These are phyloP conservation scores for Scheffersomyces amazonensis DNA, from an alignment of 805 yeast genomes.

Conservation along the genomic window DNA sequence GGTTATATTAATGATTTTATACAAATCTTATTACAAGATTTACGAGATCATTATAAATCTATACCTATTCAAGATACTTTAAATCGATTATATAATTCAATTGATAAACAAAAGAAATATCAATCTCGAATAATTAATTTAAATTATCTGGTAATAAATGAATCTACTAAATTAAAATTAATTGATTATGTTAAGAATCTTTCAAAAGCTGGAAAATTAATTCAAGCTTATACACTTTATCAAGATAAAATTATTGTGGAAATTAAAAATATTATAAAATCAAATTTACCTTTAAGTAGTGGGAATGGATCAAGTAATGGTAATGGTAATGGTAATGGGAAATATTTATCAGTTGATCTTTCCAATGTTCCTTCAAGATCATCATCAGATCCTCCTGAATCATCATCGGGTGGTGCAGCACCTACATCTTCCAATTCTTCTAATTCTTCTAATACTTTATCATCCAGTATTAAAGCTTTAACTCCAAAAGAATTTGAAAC, in stretches of 20 bases:
- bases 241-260: constrained; percentile 70
- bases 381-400: constrained; percentile 23
- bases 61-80: constrained; percentile 50
- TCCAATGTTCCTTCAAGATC: constrained; percentile 27
- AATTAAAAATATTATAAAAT: constrained; percentile 67
- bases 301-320: not conserved
- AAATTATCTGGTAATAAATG: constrained; percentile 36
- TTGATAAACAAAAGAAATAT: constrained; percentile 22
- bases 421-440: not conserved
- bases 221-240: constrained; percentile 59
- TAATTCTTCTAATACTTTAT: constrained; percentile 12
- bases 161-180: constrained; percentile 42
- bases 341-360: constrained; percentile 17
- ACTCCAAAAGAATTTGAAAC: constrained; percentile 72
- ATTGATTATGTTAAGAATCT: constrained; percentile 52
- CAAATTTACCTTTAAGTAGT: constrained; percentile 50
- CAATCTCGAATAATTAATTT: constrained; percentile 21
- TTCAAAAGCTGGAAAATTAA: constrained; percentile 57
- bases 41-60: constrained; percentile 53
- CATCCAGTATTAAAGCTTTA: constrained; percentile 56
- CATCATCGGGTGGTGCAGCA: constrained; percentile 3
- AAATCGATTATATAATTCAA: constrained; percentile 39
- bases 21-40: constrained; percentile 55
- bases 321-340: constrained; percentile 3
- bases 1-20: constrained; percentile 61